Evolutionary conservation across 2,329 filamentous ascomycete genomes (phyloP), one percentile per base, ranked within the genome.

Genomic region (Byssochlamys sp.): DNA sequence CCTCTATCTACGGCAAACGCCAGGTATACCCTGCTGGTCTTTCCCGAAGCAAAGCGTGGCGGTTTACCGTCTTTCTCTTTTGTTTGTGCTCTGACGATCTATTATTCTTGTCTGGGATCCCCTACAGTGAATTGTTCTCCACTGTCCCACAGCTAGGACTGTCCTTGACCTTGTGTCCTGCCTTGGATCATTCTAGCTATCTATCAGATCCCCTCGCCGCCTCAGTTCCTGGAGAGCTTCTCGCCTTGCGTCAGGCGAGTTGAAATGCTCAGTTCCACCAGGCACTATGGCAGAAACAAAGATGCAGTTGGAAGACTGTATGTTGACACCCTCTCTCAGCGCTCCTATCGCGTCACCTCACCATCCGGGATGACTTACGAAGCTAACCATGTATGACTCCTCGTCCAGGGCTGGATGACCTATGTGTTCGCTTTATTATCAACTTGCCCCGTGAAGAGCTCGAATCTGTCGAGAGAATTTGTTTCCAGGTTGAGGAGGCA

Each of bases 401-500:
- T 60, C 19, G 19, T 19, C 62, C 69, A 92, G 89, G 90, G 91
- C 82, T 97, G 78, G 92, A 97, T 85, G 92, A 97, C 77, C 84
- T 97, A 59, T 96, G 91, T 76, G 92, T 95, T 73, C 90, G 95
- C 71, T 99, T 99, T 77, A 92, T 99, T 71, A 90, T 97, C 75
- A 97, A 99, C 76, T 84, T 97, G 60, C 94, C 95, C 52, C 82
- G 89, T 63, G 90, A 94, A 74, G 94, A 99, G 74, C 83, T 97
- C 52, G 85, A 86, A 63, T 91, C 89, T 2, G 89, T 96, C 58
- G 90, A 91, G 71, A 88, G 94, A 70, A 94, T 99, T 75, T 97
- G 92, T 77, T 99, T 99, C 73, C 91, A 97, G 76, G 89, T 99
- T 66, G 94, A 99, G 75, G 95, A 99, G 76, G 94, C 94, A 67